These are phyloP conservation scores for Sporisorium scitamineum DNA, from an alignment of 1,284 basidiomycete species.

Conservation along the genomic window DNA sequence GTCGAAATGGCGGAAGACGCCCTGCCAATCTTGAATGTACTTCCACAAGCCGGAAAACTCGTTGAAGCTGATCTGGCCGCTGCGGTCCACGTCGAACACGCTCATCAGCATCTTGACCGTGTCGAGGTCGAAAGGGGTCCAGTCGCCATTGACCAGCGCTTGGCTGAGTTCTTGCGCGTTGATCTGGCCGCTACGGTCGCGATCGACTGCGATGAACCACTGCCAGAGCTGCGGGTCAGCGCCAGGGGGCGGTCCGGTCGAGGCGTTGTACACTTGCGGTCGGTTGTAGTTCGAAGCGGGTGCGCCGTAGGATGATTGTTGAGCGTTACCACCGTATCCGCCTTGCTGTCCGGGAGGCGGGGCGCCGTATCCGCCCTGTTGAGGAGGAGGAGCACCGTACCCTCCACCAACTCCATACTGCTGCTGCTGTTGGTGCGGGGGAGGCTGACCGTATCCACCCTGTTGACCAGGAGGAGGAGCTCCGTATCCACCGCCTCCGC, in stretches of 20 bases:
- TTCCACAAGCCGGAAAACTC: slow-evolving; percentile 61
- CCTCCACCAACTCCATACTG: slow-evolving; percentile 27
- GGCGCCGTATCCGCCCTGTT: slow-evolving; percentile 33
- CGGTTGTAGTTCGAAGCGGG: slow-evolving; percentile 23
- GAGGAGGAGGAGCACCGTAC: slow-evolving; percentile 37
- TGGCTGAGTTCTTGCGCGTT: slow-evolving; percentile 56
- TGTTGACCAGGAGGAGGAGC: slow-evolving; percentile 47
- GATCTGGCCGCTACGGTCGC: slow-evolving; percentile 57
- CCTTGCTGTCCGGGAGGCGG: slow-evolving; percentile 33
- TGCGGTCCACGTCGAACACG: slow-evolving; percentile 61
- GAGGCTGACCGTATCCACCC: slow-evolving; percentile 27
- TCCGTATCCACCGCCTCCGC: slow-evolving; percentile 40
- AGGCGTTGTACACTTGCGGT: slow-evolving; percentile 46
- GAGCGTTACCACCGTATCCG: slow-evolving; percentile 18
- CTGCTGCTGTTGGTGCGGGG: slow-evolving; percentile 19
- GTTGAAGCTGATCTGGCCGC: slow-evolving; percentile 62
- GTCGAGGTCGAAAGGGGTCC: slow-evolving; percentile 58
- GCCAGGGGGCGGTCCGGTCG: slow-evolving; percentile 57
- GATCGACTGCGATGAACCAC: slow-evolving; percentile 63
- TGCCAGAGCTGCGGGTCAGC: slow-evolving; percentile 64
- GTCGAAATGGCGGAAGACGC: slow-evolving; percentile 61
- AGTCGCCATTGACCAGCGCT: slow-evolving; percentile 64
- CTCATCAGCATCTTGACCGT: slow-evolving; percentile 66
- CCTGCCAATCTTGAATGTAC: slow-evolving; percentile 65
- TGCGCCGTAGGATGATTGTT: slow-evolving; percentile 22